Evolutionary conservation across 2,329 filamentous ascomycete species (phyloP), one percentile per base, ranked within the genome.

Genomic region (Trichoderma polysporum): DNA sequence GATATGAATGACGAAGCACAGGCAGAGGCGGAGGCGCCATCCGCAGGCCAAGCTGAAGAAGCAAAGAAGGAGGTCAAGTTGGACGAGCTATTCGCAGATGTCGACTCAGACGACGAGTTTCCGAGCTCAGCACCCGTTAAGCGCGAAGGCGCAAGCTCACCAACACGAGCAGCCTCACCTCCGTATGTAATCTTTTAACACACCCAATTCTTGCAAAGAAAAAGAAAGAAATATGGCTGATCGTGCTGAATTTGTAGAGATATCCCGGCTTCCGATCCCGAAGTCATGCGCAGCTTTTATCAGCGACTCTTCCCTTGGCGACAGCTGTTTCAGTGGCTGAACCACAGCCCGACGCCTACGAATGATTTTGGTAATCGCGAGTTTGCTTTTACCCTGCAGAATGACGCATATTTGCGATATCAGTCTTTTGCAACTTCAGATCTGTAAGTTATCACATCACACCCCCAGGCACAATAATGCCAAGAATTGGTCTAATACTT

Each of bases 291-390:
- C 73, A 92, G 91, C 70, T 99, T 97, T 81, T 99, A 99, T 77
- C 92, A 97, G 76, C 92, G 95, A 56, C 84, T 99, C 41, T 98
- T 98, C 74, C 95, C 95, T 4, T 99, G 97, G 84, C 89, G 94
- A 68, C 91, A 92, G 69, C 88, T 98, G 22, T 99, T 97, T 80
- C 94, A 97, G 78, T 99, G 95, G 95, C 87, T 99, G 56, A 99
- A 98, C 76, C 95, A 98, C 79, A 92, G 92, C 63, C 90, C 93
- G 7, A 89, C 89, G 7, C 94, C 95, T 0, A 90, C 91, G 4
- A 90, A 89, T 71, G 94, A 98, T 79, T 98, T 98, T 80, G 89
- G 85, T 31, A 92, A 98, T 77, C 91, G 95, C 75, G 95, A 99
- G 79, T 98, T 99, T 77, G 94, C 95, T 19, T 94, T 98, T 76